Percentiles rank a stretch among this genome's conserved stretches.
These are phyloP conservation scores for Saccharomyces jurei DNA, from an alignment of 805 yeast species.

Conservation along the genomic window DNA sequence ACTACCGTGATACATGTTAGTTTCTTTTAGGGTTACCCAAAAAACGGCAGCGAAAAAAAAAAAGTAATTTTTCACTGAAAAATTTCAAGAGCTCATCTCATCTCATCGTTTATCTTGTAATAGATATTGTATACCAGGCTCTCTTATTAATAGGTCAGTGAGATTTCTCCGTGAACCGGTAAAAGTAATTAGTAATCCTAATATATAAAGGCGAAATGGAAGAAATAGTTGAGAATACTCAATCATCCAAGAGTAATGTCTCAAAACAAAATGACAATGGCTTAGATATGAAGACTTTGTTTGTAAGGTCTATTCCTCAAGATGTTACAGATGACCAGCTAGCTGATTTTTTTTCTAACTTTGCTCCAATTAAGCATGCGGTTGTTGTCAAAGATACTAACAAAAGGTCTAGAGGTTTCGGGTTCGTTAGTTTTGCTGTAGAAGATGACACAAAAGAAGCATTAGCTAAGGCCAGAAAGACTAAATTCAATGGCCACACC, in stretches of 20 bases:
- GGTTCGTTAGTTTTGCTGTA: conserved; percentile 81
- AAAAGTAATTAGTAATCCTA: neutral
- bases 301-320: conserved; percentile 78
- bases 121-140: neutral
- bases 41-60: neutral
- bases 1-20: neutral
- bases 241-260: neutral
- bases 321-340: conserved; percentile 76
- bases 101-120: conserved; percentile 4
- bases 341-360: conserved; percentile 78
- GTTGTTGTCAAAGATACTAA: conserved; percentile 76
- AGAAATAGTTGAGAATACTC: neutral
- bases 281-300: conserved; percentile 50
- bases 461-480: conserved; percentile 53
- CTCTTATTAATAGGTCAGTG: neutral
- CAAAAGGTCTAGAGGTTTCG: conserved; percentile 83
- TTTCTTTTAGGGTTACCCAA: neutral
- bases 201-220: neutral
- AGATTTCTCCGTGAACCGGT: neutral
- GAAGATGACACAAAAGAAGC: conserved; percentile 82
- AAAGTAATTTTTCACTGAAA: conserved; percentile 1
- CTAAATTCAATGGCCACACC: conserved; percentile 55
- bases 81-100: conserved; percentile 16
- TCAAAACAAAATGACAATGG: conserved; percentile 17
- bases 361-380: conserved; percentile 93